Conservation (phyloP, 2,329 filamentous ascomycete genomes). For the Talaromyces marneffei region DNA sequence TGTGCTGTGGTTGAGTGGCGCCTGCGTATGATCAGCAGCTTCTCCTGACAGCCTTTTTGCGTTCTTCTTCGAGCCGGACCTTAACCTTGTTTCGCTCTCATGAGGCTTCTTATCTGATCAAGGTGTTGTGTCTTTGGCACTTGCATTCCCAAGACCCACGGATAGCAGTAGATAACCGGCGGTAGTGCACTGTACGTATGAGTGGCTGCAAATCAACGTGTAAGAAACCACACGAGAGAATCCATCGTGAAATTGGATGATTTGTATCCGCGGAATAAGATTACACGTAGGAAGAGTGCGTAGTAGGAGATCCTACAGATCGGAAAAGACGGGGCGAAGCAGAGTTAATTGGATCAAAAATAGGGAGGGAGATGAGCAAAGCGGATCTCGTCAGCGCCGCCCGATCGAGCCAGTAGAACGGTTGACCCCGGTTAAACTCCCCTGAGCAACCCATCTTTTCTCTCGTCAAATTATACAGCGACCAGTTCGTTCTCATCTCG, state of each 20-base stretch:
- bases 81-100: neutral
- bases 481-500: neutral
- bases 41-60: neutral
- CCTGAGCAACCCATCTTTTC: neutral
- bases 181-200: too few relatives aligned
- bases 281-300: too few relatives aligned
- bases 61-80: neutral
- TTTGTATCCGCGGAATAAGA: too few relatives aligned
- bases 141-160: too few relatives aligned
- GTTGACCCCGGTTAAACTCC: conserved; percentile 5
- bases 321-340: neutral
- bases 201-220: too few relatives aligned
- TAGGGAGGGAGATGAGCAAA: neutral
- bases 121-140: too few relatives aligned
- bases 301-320: neutral
- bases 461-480: neutral
- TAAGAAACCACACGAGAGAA: too few relatives aligned
- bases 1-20: too few relatives aligned
- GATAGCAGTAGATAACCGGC: too few relatives aligned
- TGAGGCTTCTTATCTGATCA: neutral
- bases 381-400: neutral
- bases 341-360: neutral
- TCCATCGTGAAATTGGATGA: too few relatives aligned
- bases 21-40: neutral
- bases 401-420: neutral